Conservation (phyloP, 768 basidiomycete species). For the Leccinum subtestaceum region DNA sequence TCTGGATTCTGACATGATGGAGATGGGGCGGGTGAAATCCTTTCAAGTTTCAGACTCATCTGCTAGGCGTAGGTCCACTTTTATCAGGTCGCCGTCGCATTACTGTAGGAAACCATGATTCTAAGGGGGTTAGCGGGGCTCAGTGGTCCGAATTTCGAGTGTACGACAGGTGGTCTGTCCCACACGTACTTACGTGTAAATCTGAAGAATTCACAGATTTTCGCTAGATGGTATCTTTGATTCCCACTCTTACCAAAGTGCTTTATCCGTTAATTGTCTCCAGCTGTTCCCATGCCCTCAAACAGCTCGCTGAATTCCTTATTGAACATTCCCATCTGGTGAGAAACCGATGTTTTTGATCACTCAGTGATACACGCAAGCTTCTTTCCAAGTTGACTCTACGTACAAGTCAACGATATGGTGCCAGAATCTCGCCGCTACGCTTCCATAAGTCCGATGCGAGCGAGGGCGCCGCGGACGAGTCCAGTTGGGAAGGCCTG, state of each 20-base stretch:
- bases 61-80: background rate
- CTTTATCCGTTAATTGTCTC: background rate
- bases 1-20: slow-evolving; percentile 10
- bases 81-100: background rate
- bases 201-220: background rate
- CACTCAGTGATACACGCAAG: too few relatives aligned
- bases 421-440: too few relatives aligned
- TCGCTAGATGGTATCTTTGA: background rate
- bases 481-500: too few relatives aligned
- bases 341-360: too few relatives aligned
- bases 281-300: background rate
- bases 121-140: background rate
- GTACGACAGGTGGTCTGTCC: background rate
- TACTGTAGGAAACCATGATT: background rate
- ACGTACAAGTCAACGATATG: too few relatives aligned
- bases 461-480: too few relatives aligned
- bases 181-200: background rate
- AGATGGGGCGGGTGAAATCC: background rate
- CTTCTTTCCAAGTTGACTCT: too few relatives aligned
- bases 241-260: background rate
- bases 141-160: background rate
- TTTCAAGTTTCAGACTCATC: background rate
- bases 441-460: too few relatives aligned
- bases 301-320: too few relatives aligned
- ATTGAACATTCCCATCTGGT: background rate